Conservation (phyloP, 1,284 basidiomycete species). For the Farysia itapuensis region DNA sequence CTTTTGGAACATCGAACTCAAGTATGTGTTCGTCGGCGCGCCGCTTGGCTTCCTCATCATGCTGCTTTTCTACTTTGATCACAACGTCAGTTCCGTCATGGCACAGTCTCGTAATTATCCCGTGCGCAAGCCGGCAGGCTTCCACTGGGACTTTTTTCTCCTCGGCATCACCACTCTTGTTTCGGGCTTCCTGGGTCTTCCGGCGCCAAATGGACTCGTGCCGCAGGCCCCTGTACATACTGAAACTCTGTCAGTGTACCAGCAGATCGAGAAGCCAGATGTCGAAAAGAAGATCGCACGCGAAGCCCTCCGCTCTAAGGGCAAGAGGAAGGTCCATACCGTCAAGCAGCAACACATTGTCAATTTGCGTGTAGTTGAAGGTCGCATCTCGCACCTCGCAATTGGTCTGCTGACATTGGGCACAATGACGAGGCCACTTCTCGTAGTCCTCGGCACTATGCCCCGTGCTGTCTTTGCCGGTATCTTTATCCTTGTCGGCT, state of each 20-base stretch:
- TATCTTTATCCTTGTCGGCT: constrained; percentile 59
- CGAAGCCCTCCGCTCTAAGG: constrained; percentile 63
- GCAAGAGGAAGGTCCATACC: constrained; percentile 11
- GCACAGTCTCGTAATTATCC: constrained; percentile 90
- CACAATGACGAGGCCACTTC: constrained; percentile 57
- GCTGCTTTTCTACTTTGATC: constrained; percentile 62
- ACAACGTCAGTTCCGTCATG: constrained; percentile 77
- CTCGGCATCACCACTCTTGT: constrained; percentile 90
- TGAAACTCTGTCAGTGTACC: constrained; percentile 77
- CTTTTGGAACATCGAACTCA: constrained; percentile 86
- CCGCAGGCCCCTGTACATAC: constrained; percentile 96
- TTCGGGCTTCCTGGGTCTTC: constrained; percentile 83
- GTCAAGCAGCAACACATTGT: constrained; percentile 42
- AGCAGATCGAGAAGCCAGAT: constrained; percentile 57
- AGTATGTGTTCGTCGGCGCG: constrained; percentile 82
- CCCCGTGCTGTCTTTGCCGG: constrained; percentile 53
- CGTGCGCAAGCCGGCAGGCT: constrained; percentile 85
- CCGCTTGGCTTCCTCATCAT: constrained; percentile 65
- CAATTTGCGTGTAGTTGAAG: constrained; percentile 52
- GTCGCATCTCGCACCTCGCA: constrained; percentile 53
- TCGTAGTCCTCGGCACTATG: constrained; percentile 57
- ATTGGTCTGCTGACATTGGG: constrained; percentile 57
- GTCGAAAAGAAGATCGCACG: constrained; percentile 45
- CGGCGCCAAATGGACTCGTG: constrained; percentile 87
- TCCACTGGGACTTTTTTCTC: constrained; percentile 75